These are phyloP conservation scores for Avena sativa DNA, from an alignment of 176 grass and related monocot genomes.

Conservation along the genomic window DNA sequence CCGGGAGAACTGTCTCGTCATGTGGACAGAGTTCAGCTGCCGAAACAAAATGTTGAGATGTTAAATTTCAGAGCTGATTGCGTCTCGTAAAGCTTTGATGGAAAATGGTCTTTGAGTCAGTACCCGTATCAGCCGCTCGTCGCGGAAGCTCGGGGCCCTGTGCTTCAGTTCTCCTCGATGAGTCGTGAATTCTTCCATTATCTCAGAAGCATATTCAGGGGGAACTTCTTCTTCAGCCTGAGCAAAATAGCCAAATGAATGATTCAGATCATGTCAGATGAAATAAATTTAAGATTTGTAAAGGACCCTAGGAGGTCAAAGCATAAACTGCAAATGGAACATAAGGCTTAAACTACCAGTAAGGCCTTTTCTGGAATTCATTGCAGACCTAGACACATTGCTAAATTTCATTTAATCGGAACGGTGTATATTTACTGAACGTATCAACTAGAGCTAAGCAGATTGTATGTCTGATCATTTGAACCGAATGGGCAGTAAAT, in stretches of 20 bases:
- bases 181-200: slow-evolving; percentile 84
- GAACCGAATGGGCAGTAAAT: not conserved
- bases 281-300: not conserved
- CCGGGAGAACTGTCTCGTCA: slow-evolving; percentile 47
- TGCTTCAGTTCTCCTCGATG: slow-evolving; percentile 74
- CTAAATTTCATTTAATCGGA: no score
- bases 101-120: not conserved
- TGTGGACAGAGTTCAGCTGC: slow-evolving; percentile 61
- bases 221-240: slow-evolving; percentile 50
- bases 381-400: no score
- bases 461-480: not conserved
- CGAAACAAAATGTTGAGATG: not conserved
- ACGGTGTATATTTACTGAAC: no score
- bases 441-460: not conserved
- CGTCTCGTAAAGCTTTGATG: no score
- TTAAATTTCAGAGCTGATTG: not conserved
- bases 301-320: not conserved
- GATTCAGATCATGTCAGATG: slow-evolving; percentile 23
- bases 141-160: slow-evolving; percentile 58
- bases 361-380: not conserved
- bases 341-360: not conserved
- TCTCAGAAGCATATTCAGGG: slow-evolving; percentile 61
- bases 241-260: not conserved
- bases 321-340: not conserved
- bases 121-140: slow-evolving; percentile 58